Evolutionary conservation across 352 stramenopile species (phyloP).

Genomic region (Pythium diclinum): DNA sequence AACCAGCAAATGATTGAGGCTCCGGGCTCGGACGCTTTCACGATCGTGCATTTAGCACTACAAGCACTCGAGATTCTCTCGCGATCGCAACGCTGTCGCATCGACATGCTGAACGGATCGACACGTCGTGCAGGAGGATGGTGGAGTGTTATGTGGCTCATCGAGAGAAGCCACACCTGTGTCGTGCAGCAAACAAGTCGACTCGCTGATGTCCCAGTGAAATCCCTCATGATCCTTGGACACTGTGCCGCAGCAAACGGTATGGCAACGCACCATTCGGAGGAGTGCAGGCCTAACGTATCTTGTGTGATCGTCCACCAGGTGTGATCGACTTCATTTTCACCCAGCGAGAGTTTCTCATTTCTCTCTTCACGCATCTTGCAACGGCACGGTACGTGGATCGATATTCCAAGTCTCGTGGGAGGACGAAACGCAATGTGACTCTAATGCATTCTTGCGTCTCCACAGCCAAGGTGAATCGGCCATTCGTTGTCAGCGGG

Average conservation of each 20-base stretch:
- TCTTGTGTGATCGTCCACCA: background rate
- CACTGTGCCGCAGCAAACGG: slow-evolving; percentile 13
- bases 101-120: slow-evolving; percentile 1
- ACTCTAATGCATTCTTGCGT: too few relatives aligned
- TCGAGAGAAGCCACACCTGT: slow-evolving; percentile 11
- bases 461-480: background rate
- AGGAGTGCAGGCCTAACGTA: background rate
- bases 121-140: background rate
- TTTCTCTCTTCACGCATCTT: background rate
- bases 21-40: slow-evolving; percentile 3
- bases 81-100: slow-evolving; percentile 10
- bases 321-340: slow-evolving; percentile 10
- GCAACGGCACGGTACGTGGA: background rate
- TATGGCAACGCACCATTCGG: background rate
- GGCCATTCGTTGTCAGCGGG: background rate
- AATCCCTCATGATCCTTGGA: slow-evolving; percentile 7
- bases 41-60: slow-evolving; percentile 6
- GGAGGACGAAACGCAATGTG: too few relatives aligned
- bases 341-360: slow-evolving; percentile 5
- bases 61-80: slow-evolving; percentile 10
- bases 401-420: too few relatives aligned
- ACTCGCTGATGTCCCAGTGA: too few relatives aligned
- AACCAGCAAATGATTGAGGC: slow-evolving; percentile 17
- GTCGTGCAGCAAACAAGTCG: background rate
- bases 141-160: slow-evolving; percentile 20